Percentiles rank a stretch among this genome's conserved stretches.
These are phyloP conservation scores for Diplodia mutila DNA, from an alignment of 2,329 filamentous ascomycete genomes.

Conservation along the genomic window DNA sequence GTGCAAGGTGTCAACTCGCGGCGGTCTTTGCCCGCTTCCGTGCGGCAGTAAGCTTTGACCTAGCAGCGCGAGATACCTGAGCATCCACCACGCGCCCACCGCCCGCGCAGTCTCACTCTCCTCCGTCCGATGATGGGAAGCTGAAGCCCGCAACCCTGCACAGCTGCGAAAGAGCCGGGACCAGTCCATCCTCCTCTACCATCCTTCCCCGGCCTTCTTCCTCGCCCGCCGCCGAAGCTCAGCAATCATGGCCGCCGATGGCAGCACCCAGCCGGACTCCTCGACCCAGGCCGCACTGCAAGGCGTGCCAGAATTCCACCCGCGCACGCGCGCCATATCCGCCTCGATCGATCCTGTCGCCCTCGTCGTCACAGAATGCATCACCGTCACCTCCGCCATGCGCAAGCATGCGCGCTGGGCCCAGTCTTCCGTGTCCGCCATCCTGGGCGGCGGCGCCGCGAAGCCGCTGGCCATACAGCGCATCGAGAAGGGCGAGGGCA, in stretches of 20 bases:
- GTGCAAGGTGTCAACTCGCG: constrained; percentile 14
- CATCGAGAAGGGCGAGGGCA: constrained; percentile 41
- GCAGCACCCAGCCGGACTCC: constrained; percentile 21
- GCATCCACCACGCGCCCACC: constrained; percentile 17
- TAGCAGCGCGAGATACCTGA: constrained; percentile 2
- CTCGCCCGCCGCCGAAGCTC: constrained; percentile 12
- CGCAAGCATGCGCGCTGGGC: constrained; percentile 96
- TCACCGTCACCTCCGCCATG: constrained; percentile 96
- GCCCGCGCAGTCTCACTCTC: constrained; percentile 8
- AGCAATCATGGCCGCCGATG: constrained; percentile 20
- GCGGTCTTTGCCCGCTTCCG: constrained; percentile 10
- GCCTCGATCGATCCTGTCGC: constrained; percentile 90
- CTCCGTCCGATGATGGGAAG: constrained; percentile 23
- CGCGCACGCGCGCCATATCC: constrained; percentile 52
- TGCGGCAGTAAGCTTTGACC: constrained; percentile 15
- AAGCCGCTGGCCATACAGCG: constrained; percentile 44
- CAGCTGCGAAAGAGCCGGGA: constrained; percentile 23
- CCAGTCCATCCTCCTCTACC: neutral
- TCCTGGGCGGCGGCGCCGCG: constrained; percentile 74
- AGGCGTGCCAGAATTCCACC: constrained; percentile 15
- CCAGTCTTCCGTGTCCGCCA: constrained; percentile 93
- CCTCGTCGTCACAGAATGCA: constrained; percentile 96
- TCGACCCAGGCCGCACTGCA: constrained; percentile 14
- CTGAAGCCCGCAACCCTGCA: neutral
- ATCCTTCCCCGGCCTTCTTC: neutral